Base-by-base conservation (phyloP, 768 basidiomycete species). In the Lyophyllum atratum region DNA sequence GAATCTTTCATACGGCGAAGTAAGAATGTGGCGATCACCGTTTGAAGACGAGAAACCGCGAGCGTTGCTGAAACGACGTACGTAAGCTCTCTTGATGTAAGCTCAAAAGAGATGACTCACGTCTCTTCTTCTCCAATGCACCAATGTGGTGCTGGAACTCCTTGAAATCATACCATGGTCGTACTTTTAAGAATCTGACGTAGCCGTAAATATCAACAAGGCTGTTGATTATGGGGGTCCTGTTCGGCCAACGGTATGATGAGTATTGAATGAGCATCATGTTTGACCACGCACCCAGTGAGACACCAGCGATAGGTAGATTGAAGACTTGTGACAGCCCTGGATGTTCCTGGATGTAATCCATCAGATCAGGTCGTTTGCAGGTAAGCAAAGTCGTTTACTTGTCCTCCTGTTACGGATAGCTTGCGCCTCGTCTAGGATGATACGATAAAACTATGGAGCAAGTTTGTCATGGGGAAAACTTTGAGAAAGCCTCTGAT, bases 1-100 rank as follows among this genome's bases (percentile, higher is more conserved):
- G 83, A 80, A 49, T 85, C 78, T 62, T 88, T 88, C 72, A 82
- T 85, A 43, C 90, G 79, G 11, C 90, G 76, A 24, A 90, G 68
- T 46, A 85, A 71, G 65, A 82, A 84, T 0, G 76, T 68, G 12
- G 66, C 64, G 47, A 89, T 77, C 46, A 89, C 78, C 3, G 82
- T 77, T 63, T 89, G 90, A 4, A 87, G 73, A 10, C 86, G 77
- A 7, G 74, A 72, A 25, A 83, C 80, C 1, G 88, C 89, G 10
- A 85, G 64, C 8, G 68, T 55, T 8, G 88, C 80, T 81, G 67
- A 29, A 49, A 60, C n/a, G 24, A 12, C 43, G 52, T 37, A 44
- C n/a, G 53, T 53, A 43, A 56, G 31, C 58, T 34, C 49, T 46
- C 11, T 31, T 11, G 29, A 40, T 31, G 14, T 1, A 24, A 11